A percentile compares a stretch with the other conserved stretches of the same genome.
These are phyloP conservation scores for Candolleomyces aberdarensis DNA, from an alignment of 768 basidiomycete species.

Conservation along the genomic window DNA sequence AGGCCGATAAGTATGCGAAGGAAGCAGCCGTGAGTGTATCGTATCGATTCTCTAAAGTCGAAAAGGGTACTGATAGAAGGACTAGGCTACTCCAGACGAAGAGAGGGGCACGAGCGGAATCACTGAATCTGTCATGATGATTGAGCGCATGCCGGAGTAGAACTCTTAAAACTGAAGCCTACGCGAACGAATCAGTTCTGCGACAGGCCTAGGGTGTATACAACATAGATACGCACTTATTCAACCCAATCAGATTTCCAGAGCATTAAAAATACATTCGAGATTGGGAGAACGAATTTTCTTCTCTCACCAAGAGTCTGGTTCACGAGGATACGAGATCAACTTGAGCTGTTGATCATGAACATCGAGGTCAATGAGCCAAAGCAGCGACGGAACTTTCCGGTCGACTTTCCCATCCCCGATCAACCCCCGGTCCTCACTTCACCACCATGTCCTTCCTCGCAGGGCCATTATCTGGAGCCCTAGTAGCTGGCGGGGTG, in stretches of 20 bases:
- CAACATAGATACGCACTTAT: no score
- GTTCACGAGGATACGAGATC: no score
- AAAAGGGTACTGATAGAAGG: neutral
- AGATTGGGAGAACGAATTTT: no score
- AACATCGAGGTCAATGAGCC: no score
- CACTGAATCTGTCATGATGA: neutral
- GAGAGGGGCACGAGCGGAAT: neutral
- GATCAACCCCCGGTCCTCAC: neutral
- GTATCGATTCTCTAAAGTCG: no score
- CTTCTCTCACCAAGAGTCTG: no score
- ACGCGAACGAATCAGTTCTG: no score
- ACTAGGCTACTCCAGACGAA: neutral
- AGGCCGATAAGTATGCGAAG: slow-evolving; percentile 6
- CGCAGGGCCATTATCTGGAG: slow-evolving; percentile 67
- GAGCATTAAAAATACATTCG: no score
- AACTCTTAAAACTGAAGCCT: no score
- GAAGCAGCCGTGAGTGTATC: slow-evolving; percentile 3
- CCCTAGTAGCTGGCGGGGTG: slow-evolving; percentile 66
- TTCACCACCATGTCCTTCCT: slow-evolving; percentile 19
- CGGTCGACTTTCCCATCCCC: neutral
- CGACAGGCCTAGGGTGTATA: no score
- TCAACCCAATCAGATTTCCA: no score
- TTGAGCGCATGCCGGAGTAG: neutral
- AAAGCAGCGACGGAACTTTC: neutral
- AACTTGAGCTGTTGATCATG: no score